A percentile compares a stretch with the other conserved stretches of the same genome.
Conservation (phyloP, 371 early-diverging fungal species). For the Actinomortierella wolfii region DNA sequence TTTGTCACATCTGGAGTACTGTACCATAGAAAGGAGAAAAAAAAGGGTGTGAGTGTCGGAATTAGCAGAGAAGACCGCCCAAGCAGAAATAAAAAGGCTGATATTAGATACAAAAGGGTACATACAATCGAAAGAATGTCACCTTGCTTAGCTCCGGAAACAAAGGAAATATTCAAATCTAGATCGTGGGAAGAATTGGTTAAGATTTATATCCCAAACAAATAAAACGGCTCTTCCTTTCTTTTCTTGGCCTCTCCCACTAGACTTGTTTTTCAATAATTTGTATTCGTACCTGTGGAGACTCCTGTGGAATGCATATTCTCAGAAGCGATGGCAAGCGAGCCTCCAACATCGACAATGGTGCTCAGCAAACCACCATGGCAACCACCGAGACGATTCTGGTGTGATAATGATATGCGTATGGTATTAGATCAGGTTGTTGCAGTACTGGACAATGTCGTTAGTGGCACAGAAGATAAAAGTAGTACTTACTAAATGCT, state of each 20-base stretch:
- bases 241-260: not conserved
- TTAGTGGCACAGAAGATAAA: not conserved
- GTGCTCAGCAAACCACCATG: conserved; percentile 69
- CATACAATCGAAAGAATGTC: conserved; percentile 54
- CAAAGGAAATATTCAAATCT: conserved; percentile 61
- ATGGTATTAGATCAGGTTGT: not conserved
- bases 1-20: conserved; percentile 63
- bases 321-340: conserved; percentile 63
- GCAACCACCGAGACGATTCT: conserved; percentile 63
- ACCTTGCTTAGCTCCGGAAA: conserved; percentile 59
- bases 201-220: not conserved
- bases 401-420: not conserved
- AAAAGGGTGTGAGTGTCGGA: no score
- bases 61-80: no score
- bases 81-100: no score
- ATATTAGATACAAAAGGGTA: not conserved
- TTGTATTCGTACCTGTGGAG: conserved; percentile 61
- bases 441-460: not conserved
- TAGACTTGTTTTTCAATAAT: conserved; percentile 34
- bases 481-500: conserved; percentile 52
- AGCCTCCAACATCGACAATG: conserved; percentile 65
- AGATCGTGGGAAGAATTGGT: not conserved
- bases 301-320: conserved; percentile 67
- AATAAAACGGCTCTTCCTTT: not conserved
- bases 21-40: not conserved